Percentiles rank a stretch among this genome's conserved stretches.
phyloP scores from a whole-genome alignment of 2,329 filamentous ascomycete genomes.

The Fusarium compactum region DNA sequence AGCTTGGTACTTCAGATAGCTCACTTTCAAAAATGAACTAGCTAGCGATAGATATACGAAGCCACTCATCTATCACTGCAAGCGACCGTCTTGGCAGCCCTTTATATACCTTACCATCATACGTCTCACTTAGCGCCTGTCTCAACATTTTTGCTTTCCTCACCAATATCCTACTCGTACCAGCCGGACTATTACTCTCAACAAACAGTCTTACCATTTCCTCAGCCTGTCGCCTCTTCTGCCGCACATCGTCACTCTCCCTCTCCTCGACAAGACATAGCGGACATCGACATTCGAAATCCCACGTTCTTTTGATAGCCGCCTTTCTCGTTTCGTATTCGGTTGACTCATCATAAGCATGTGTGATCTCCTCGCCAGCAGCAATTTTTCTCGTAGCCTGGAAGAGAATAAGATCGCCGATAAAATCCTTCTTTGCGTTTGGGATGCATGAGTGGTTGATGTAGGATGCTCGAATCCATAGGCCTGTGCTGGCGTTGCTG shows the following conservation, averaged over 20 bases:
- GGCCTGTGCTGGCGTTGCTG: slow-evolving; percentile 52
- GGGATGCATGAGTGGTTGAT: slow-evolving; percentile 58
- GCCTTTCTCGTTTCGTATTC: slow-evolving; percentile 43
- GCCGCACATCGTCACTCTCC: slow-evolving; percentile 34
- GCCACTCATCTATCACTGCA: slow-evolving; percentile 47
- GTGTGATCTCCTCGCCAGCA: slow-evolving; percentile 51
- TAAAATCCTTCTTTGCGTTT: slow-evolving; percentile 53
- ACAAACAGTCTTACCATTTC: slow-evolving; percentile 42
- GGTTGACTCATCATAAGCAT: slow-evolving; percentile 49
- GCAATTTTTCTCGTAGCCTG: slow-evolving; percentile 51
- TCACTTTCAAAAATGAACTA: too few species aligned
- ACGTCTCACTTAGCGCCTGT: slow-evolving; percentile 45
- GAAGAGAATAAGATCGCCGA: slow-evolving; percentile 57
- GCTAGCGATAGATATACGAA: slow-evolving; percentile 13
- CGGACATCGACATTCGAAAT: slow-evolving; percentile 53
- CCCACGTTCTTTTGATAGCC: slow-evolving; percentile 50
- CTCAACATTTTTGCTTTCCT: slow-evolving; percentile 45
- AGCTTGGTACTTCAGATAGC: too few species aligned
- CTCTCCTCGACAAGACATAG: slow-evolving; percentile 51
- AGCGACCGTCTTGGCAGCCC: slow-evolving; percentile 43
- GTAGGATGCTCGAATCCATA: slow-evolving; percentile 56
- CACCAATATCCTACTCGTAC: slow-evolving; percentile 36
- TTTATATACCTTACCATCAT: slow-evolving; percentile 45
- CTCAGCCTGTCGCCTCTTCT: slow-evolving; percentile 35
- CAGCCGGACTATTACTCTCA: background rate